Percentiles rank a stretch among this genome's conserved stretches.
Conservation (phyloP, 2,329 filamentous ascomycete species). For the Phoma sp. region DNA sequence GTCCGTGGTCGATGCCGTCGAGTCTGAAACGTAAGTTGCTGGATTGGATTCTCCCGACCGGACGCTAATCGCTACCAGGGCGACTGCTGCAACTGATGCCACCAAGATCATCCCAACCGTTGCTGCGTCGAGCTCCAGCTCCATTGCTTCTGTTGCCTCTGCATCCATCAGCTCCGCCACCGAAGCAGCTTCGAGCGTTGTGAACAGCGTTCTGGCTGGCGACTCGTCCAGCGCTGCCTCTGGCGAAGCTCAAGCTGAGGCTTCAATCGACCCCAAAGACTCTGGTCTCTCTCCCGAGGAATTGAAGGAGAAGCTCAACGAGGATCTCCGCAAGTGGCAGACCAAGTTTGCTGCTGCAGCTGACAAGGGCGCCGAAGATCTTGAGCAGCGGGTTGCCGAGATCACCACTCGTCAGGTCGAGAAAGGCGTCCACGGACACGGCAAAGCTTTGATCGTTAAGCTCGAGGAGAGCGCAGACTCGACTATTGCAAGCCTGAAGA, state of each 20-base stretch:
- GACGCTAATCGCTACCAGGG: conserved; percentile 16
- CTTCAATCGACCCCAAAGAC: conserved; percentile 24
- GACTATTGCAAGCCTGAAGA: conserved; percentile 70
- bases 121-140: conserved; percentile 17
- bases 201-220: conserved; percentile 40
- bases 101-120: conserved; percentile 28
- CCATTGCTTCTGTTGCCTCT: conserved; percentile 26
- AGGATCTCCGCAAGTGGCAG: conserved; percentile 86
- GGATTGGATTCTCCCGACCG: too few relatives aligned
- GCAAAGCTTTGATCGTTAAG: conserved; percentile 69
- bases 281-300: conserved; percentile 46
- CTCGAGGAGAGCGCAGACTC: conserved; percentile 71
- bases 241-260: conserved; percentile 24
- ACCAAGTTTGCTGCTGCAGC: conserved; percentile 84
- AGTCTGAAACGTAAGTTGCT: conserved; percentile 42
- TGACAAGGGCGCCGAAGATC: conserved; percentile 78
- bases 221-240: conserved; percentile 31
- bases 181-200: conserved; percentile 37
- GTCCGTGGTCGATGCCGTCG: conserved; percentile 62
- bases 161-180: conserved; percentile 28
- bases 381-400: conserved; percentile 67
- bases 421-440: conserved; percentile 69
- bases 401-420: conserved; percentile 76
- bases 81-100: conserved; percentile 20
- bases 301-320: conserved; percentile 67